A percentile compares a stretch with the other conserved stretches of the same genome.
Evolutionary conservation across 2,329 filamentous ascomycete genomes (phyloP).

Genomic region (Akanthomyces muscarius): DNA sequence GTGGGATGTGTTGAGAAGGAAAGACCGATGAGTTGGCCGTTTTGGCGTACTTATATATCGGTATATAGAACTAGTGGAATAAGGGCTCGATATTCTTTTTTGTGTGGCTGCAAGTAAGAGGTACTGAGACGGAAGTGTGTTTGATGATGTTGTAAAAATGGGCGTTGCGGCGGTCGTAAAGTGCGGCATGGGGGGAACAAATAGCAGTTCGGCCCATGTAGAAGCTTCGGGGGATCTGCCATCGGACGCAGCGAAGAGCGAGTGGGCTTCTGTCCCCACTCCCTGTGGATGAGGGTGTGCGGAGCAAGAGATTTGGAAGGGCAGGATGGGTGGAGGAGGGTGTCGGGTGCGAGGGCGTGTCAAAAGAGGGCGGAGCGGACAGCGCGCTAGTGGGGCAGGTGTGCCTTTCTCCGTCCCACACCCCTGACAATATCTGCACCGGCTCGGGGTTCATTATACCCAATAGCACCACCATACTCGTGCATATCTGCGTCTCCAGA

Average conservation of each 20-base stretch:
- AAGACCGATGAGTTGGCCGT: conserved; percentile 24
- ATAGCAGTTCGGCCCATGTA: conserved; percentile 21
- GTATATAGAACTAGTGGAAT: background rate
- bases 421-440: background rate
- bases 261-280: conserved; percentile 6
- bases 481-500: background rate
- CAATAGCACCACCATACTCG: background rate
- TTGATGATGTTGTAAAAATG: conserved; percentile 1
- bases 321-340: background rate
- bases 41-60: background rate
- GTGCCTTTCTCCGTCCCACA: background rate
- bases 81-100: background rate
- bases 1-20: conserved; percentile 13
- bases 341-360: background rate
- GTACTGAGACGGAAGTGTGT: conserved; percentile 8
- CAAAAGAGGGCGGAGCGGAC: conserved; percentile 2
- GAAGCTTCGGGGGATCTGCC: conserved; percentile 17
- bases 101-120: background rate
- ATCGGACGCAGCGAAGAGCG: conserved; percentile 15
- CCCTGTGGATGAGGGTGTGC: conserved; percentile 1
- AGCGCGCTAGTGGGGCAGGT: background rate
- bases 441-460: background rate
- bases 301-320: conserved; percentile 17
- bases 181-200: conserved; percentile 17
- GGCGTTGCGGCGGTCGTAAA: background rate